Evolutionary conservation across 164 flowering plant genomes (phyloP), one percentile per base, ranked within the genome.

Genomic region (Vitis riparia): DNA sequence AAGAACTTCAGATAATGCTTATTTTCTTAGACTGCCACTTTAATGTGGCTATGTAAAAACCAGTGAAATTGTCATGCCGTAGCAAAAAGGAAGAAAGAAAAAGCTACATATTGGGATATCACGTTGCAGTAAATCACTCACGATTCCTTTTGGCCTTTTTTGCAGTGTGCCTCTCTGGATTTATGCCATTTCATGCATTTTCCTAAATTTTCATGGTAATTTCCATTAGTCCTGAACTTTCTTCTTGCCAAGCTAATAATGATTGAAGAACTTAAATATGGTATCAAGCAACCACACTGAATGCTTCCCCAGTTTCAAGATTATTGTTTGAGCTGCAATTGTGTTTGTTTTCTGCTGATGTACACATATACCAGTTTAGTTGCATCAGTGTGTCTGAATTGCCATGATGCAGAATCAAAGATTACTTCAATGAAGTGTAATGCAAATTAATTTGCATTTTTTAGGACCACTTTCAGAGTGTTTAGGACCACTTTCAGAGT

Each of bases 101-200:
- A 6, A 37, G 44, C 44, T 37, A 37, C 44, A 37, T 37, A 37
- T 37, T 37, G 44, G 44, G 44, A 37, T 3, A 37, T 3, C 44
- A 37, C 1, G 0, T 37, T 37, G 5, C 44, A 37, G 44, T 37
- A 37, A 37, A 37, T 37, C 44, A 37, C 44, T 37, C 7, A 37
- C 17, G 64, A 56, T 71, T 32, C n/a, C 49, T 66, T 27, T 55
- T 63, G 65, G 48, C 52, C 69, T 57, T 51, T 74, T 80, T 69
- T 88, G 93, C 94, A 94, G 97, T 66, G 63, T 87, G 57, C 92
- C 96, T 11, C 94, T 94, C 29, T 90, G 98, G 97, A 73, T 80
- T 69, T 94, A 92, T 79, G 86, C 89, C 51, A 90, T 90, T 59
- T 51, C 71, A 55, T 90, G 94, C 88, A 84, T 88, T 59, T 71